Percentiles rank a stretch among this genome's conserved stretches.
phyloP scores from a whole-genome alignment of 495 filamentous ascomycete species.

The Podospora australis region DNA sequence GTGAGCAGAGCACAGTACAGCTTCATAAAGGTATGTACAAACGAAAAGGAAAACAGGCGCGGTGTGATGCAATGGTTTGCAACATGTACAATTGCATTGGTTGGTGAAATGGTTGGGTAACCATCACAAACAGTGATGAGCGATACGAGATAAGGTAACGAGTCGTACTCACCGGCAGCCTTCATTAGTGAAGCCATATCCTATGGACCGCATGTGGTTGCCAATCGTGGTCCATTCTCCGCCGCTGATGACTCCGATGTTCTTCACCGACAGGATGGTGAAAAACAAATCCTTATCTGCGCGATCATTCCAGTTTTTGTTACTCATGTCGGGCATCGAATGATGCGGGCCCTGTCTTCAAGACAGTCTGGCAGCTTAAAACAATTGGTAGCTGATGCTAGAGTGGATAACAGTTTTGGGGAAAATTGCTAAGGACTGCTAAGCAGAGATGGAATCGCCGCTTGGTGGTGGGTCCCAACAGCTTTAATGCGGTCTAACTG shows the following conservation, averaged over 20 bases:
- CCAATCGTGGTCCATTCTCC: slow-evolving; percentile 47
- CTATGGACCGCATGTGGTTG: slow-evolving; percentile 43
- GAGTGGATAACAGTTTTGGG: slow-evolving; percentile 2
- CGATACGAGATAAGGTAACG: no score
- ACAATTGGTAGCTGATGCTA: slow-evolving; percentile 10
- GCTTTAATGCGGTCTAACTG: slow-evolving; percentile 14
- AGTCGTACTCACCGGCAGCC: slow-evolving; percentile 50
- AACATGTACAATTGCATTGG: no score
- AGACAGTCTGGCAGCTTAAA: not conserved
- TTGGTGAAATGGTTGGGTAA: no score
- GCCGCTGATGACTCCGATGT: slow-evolving; percentile 49
- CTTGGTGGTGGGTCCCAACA: slow-evolving; percentile 16
- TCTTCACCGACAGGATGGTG: slow-evolving; percentile 48
- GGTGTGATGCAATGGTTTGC: no score
- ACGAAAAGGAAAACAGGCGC: no score
- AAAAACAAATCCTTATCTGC: slow-evolving; percentile 50
- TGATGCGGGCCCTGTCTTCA: slow-evolving; percentile 4
- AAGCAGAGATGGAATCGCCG: slow-evolving; percentile 23
- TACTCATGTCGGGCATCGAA: slow-evolving; percentile 26
- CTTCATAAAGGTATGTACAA: no score
- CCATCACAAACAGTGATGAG: not conserved
- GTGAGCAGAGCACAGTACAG: no score
- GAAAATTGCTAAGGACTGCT: slow-evolving; percentile 33
- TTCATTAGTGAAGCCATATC: slow-evolving; percentile 50
- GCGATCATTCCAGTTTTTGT: slow-evolving; percentile 49